Conservation (phyloP, 1,139 yeast species). For the Pichia sp. region DNA sequence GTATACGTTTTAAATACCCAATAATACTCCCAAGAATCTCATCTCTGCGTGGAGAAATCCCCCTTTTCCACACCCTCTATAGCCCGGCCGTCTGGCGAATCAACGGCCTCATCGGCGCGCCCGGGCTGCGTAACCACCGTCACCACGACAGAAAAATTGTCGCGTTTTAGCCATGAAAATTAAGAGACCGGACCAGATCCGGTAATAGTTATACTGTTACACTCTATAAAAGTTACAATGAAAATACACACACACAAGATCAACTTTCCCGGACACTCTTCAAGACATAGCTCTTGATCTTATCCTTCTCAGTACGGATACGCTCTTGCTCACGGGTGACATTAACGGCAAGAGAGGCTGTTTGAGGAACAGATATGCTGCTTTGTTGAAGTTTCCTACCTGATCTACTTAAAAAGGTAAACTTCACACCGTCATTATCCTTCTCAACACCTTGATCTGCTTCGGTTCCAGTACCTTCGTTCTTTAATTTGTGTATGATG, state of each 20-base stretch:
- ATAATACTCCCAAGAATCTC: no score
- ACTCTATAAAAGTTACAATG: background rate
- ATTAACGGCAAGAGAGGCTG: slow-evolving; percentile 47
- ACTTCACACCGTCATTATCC: slow-evolving; percentile 33
- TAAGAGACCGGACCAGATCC: no score
- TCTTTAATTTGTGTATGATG: slow-evolving; percentile 12
- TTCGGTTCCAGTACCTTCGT: background rate
- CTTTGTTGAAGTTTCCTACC: slow-evolving; percentile 49
- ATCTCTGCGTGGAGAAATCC: background rate
- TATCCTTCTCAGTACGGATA: slow-evolving; percentile 39
- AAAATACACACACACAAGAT: background rate
- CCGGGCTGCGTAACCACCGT: slow-evolving; percentile 11
- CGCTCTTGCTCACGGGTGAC: slow-evolving; percentile 36
- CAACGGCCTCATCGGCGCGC: slow-evolving; percentile 1
- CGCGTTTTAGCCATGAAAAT: slow-evolving; percentile 9
- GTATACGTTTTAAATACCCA: no score
- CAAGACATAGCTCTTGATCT: slow-evolving; percentile 43
- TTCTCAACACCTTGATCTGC: background rate
- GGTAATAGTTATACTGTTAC: no score
- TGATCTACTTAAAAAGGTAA: slow-evolving; percentile 50
- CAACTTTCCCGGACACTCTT: slow-evolving; percentile 22
- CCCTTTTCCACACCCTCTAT: background rate
- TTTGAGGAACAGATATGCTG: slow-evolving; percentile 46
- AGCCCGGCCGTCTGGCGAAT: slow-evolving; percentile 4
- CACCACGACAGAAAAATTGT: slow-evolving; percentile 1